Evolutionary conservation across 1,139 yeast genomes (phyloP).

Genomic region (Taiozyma sp.): DNA sequence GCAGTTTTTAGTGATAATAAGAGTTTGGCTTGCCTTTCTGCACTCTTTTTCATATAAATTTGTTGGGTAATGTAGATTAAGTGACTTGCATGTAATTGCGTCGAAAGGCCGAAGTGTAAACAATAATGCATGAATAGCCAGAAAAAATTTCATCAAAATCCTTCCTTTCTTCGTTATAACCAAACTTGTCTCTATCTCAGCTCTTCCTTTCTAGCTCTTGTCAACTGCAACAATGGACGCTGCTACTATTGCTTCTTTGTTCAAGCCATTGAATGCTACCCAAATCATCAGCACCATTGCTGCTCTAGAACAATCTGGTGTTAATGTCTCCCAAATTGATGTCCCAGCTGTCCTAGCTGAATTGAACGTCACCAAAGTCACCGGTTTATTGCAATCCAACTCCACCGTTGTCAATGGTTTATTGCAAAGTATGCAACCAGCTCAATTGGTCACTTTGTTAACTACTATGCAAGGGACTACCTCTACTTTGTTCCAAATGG

Average conservation of each 20-base stretch:
- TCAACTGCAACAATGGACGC: conserved; percentile 12
- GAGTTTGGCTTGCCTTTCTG: neutral
- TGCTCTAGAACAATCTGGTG: conserved; percentile 14
- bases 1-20: neutral
- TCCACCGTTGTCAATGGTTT: conserved; percentile 16
- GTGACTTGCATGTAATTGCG: neutral
- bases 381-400: conserved; percentile 19
- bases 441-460: conserved; percentile 16
- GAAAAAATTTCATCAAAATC: neutral
- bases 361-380: conserved; percentile 20
- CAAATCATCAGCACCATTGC: conserved; percentile 17
- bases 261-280: conserved; percentile 20
- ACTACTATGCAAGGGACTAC: conserved; percentile 19
- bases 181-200: too few relatives aligned
- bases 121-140: neutral
- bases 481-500: conserved; percentile 13
- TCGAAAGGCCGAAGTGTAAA: neutral
- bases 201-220: neutral
- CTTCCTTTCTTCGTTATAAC: neutral
- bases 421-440: conserved; percentile 15
- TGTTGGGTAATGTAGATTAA: neutral
- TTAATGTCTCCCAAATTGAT: conserved; percentile 17
- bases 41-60: neutral
- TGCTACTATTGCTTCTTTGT: conserved; percentile 12
- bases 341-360: conserved; percentile 16